Base-by-base conservation (phyloP, 345 rosid species). In the Acer campestre region DNA sequence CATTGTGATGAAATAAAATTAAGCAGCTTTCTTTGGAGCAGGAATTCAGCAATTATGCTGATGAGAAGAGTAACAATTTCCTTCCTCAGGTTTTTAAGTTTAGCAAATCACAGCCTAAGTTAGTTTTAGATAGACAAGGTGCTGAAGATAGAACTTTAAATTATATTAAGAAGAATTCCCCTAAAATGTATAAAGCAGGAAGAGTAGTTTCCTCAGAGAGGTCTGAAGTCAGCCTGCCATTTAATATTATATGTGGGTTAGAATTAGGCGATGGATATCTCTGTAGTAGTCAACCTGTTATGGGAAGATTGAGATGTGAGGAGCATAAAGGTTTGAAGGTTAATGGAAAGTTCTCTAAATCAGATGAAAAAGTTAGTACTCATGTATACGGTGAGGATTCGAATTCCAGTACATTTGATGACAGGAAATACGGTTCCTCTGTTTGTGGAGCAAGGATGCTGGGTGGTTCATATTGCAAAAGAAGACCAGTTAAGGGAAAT, bases 321-420 rank as follows among this genome's bases (percentile, higher is more conserved):
- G 89, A 85, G 62, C 95, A 92, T 35, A 89, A 87, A 82, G 97
- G 95, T 67, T 83, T 87, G 95, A 89, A 82, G 79, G 75, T 89
- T 35, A 79, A 71, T 20, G 82, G 81, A 71, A 79, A 79, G 17
- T 70, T 78, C 27, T 82, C 85, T 12, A 61, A 67, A 38, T 56
- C 80, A 67, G 23, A 38, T 17, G 44, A 64, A 74, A 70, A 61
- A 29, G 63, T 46, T 42, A 55, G 71, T 58, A 17, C 22, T 7
- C 20, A 51, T 20, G 12, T 25, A 9, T 53, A 44, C 18, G 59
- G 23, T 77, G 8, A 7, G 2, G 59, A 35, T 44, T 75, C 74
- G 11, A 70, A 6, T 18, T 59, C 9, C 46, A 31, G 31, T 25
- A 5, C 69, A 73, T 64, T 61, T 42, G 20, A 25, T 22, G 79